Conservation (phyloP, 2,329 filamentous ascomycete genomes). For the Cladosporium austrohemisphaericum region DNA sequence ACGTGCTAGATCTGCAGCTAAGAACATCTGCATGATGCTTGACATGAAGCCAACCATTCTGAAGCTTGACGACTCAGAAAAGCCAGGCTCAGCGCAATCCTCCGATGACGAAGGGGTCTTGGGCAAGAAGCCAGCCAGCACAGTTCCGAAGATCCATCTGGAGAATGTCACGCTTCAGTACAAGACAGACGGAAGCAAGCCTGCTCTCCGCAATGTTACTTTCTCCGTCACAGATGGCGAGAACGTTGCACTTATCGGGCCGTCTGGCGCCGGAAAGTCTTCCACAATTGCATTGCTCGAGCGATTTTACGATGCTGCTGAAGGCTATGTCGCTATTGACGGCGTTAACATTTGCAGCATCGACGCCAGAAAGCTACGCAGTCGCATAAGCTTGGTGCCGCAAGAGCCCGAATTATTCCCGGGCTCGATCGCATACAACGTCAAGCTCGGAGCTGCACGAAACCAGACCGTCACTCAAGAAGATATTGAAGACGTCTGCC, state of each 20-base stretch:
- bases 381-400: conserved; percentile 41
- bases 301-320: conserved; percentile 42
- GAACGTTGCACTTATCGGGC: conserved; percentile 48
- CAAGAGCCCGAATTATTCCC: conserved; percentile 47
- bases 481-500: conserved; percentile 36
- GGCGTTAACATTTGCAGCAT: conserved; percentile 40
- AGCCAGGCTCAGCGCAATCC: conserved; percentile 5
- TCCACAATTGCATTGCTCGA: conserved; percentile 46
- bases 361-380: conserved; percentile 36
- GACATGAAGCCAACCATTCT: conserved; percentile 40
- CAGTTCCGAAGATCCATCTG: conserved; percentile 28
- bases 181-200: conserved; percentile 33
- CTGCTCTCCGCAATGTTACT: conserved; percentile 46
- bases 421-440: conserved; percentile 43
- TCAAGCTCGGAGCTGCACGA: conserved; percentile 36
- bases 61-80: conserved; percentile 9
- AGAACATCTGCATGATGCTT: conserved; percentile 42
- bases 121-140: not conserved
- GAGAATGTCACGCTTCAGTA: conserved; percentile 40
- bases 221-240: conserved; percentile 50
- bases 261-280: conserved; percentile 45
- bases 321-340: conserved; percentile 39
- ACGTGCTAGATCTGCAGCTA: conserved; percentile 43
- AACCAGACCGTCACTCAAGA: conserved; percentile 26
- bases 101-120: conserved; percentile 3